Conservation (phyloP, 192 early-diverging fungal genomes). For the Obelidium mucronatum region DNA sequence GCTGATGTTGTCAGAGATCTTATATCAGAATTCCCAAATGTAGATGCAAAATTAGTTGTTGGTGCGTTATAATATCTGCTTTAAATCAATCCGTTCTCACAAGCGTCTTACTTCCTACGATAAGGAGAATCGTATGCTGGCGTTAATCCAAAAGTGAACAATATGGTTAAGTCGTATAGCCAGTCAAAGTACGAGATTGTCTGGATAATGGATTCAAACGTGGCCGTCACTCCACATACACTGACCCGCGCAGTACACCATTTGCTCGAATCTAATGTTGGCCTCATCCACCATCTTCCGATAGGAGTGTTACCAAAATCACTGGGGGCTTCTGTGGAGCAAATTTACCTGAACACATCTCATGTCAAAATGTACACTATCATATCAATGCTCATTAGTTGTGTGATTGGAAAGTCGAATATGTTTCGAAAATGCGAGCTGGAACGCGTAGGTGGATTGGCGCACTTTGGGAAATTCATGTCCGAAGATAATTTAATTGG, state of each 20-base stretch:
- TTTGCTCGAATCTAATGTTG: constrained; percentile 75
- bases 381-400: constrained; percentile 87
- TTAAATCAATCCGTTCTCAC: neutral
- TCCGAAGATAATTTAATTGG: constrained; percentile 96
- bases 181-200: constrained; percentile 82
- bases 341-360: constrained; percentile 83
- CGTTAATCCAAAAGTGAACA: constrained; percentile 97
- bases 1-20: constrained; percentile 75
- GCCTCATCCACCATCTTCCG: constrained; percentile 93
- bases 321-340: constrained; percentile 85
- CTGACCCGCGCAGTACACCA: constrained; percentile 81
- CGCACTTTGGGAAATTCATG: constrained; percentile 87
- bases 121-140: constrained; percentile 72
- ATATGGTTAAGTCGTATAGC: constrained; percentile 84
- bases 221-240: constrained; percentile 77
- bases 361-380: constrained; percentile 96
- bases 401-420: constrained; percentile 94
- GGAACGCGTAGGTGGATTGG: constrained; percentile 80
- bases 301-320: constrained; percentile 76
- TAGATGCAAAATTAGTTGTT: constrained; percentile 77
- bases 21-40: constrained; percentile 73
- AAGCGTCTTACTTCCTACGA: neutral
- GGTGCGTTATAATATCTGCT: constrained; percentile 54
- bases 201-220: constrained; percentile 95
- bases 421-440: constrained; percentile 86